A percentile compares a stretch with the other conserved stretches of the same genome.
Evolutionary conservation across 2,329 filamentous ascomycete species (phyloP).

Genomic region (Colletotrichum musicola): DNA sequence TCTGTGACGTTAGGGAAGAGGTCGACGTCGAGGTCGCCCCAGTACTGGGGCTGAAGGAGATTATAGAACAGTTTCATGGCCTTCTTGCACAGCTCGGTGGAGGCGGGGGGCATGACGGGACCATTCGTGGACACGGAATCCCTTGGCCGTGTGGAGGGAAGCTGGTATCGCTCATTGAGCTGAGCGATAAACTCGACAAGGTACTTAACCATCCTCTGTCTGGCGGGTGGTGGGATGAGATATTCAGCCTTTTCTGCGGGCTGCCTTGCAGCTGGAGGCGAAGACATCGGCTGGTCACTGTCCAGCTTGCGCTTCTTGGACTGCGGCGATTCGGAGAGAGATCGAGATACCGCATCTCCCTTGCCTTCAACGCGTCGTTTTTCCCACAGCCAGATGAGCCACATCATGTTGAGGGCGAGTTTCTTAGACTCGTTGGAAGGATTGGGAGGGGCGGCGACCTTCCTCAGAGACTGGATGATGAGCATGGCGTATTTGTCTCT

Average conservation of each 20-base stretch:
- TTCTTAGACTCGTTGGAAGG: conserved; percentile 93
- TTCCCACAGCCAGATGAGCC: conserved; percentile 93
- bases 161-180: conserved; percentile 85
- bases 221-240: conserved; percentile 73
- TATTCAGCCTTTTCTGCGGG: conserved; percentile 72
- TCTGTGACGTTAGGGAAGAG: conserved; percentile 92
- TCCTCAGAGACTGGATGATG: conserved; percentile 89
- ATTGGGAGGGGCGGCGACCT: conserved; percentile 86
- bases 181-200: conserved; percentile 95
- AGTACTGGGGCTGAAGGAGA: conserved; percentile 87
- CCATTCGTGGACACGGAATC: conserved; percentile 61
- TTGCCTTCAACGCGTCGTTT: conserved; percentile 80
- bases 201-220: conserved; percentile 91
- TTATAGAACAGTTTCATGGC: conserved; percentile 85
- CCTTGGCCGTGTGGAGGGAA: conserved; percentile 77
- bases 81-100: conserved; percentile 86
- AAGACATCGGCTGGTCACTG: conserved; percentile 66
- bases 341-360: conserved; percentile 52
- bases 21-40: conserved; percentile 92
- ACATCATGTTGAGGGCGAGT: conserved; percentile 90
- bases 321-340: conserved; percentile 76
- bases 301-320: conserved; percentile 83
- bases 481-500: conserved; percentile 90
- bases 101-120: conserved; percentile 63
- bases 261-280: conserved; percentile 65